Conservation (phyloP, 495 filamentous ascomycete species). For the Astrocystis sublimbata region DNA sequence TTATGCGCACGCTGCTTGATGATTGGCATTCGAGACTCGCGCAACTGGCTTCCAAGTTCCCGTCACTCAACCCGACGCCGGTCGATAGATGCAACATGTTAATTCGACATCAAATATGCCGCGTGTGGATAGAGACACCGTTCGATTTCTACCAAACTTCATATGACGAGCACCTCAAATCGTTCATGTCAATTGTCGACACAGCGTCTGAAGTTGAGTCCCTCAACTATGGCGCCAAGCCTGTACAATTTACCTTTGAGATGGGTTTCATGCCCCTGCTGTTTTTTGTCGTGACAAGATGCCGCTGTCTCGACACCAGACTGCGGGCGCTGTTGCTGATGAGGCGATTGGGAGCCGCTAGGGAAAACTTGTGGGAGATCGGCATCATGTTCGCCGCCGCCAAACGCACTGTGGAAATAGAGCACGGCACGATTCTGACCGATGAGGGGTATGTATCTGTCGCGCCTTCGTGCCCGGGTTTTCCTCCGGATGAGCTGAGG, state of each 20-base stretch:
- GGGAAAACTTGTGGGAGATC: conserved; percentile 44
- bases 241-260: conserved; percentile 48
- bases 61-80: neutral
- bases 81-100: conserved; percentile 20
- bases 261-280: conserved; percentile 52
- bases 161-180: conserved; percentile 41
- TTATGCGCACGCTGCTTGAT: conserved; percentile 12
- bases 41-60: conserved; percentile 14
- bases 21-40: conserved; percentile 30
- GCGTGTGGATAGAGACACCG: conserved; percentile 40
- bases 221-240: neutral
- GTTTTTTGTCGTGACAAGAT: conserved; percentile 53
- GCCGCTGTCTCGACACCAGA: conserved; percentile 47
- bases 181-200: conserved; percentile 41
- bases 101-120: conserved; percentile 20
- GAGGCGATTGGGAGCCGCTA: conserved; percentile 32
- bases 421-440: conserved; percentile 23
- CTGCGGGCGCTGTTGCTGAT: conserved; percentile 43
- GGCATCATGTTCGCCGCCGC: conserved; percentile 34
- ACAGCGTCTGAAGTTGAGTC: conserved; percentile 29
- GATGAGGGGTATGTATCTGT: conserved; percentile 7
- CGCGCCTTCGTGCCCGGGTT: conserved; percentile 17
- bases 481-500: conserved; percentile 29
- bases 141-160: conserved; percentile 36
- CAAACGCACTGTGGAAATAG: conserved; percentile 25